These are phyloP conservation scores for Botrytis squamosa DNA, from an alignment of 2,329 filamentous ascomycete species.

Conservation along the genomic window DNA sequence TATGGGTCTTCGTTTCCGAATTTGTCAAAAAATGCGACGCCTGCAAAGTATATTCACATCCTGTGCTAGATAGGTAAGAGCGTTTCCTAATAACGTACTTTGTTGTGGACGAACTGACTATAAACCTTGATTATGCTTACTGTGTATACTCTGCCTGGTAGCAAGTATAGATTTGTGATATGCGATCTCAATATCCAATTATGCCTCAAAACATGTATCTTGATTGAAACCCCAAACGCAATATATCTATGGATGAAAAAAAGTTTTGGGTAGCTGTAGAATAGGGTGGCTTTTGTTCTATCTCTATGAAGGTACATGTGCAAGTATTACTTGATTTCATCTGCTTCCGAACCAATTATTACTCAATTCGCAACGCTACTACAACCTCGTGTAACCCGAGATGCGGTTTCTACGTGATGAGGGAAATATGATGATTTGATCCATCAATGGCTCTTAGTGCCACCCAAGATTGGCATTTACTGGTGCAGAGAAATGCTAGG, in stretches of 20 bases:
- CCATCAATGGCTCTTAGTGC: too few relatives aligned
- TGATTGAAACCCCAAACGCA: background rate
- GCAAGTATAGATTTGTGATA: background rate
- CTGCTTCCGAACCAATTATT: background rate
- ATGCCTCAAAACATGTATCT: background rate
- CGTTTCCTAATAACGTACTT: accelerated
- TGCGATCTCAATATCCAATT: background rate
- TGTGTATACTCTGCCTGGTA: background rate
- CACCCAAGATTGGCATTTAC: background rate
- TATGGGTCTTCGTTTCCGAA: background rate
- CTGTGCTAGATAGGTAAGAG: background rate
- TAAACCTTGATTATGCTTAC: accelerated
- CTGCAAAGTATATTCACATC: background rate
- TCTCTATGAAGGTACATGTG: background rate
- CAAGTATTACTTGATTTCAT: background rate
- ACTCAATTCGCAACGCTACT: background rate
- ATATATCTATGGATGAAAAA: background rate
- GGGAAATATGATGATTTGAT: background rate
- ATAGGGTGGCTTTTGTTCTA: background rate
- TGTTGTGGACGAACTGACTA: background rate
- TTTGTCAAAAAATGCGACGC: background rate
- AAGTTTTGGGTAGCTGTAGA: background rate
- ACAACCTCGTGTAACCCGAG: background rate
- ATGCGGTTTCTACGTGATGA: background rate
- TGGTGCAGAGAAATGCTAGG: background rate